Conservation (phyloP, 257 asterid genomes). For the Osmanthus fragrans region DNA sequence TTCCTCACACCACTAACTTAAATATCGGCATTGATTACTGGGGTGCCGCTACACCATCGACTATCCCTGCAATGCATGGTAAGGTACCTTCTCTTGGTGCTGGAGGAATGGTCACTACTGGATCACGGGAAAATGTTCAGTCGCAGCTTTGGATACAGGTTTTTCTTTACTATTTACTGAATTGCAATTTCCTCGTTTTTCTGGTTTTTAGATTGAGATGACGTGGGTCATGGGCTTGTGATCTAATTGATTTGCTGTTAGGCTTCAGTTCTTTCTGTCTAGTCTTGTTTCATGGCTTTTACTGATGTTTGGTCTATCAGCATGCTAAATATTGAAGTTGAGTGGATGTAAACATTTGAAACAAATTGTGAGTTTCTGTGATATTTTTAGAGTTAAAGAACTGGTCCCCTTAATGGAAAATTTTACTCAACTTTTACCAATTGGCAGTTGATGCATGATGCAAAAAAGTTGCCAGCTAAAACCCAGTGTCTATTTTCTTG, state of each 20-base stretch:
- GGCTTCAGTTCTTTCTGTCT: conserved; percentile 2
- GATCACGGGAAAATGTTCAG: conserved; percentile 60
- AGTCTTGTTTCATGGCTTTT: background rate
- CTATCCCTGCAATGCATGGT: conserved; percentile 57
- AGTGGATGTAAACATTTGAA: background rate
- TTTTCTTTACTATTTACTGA: background rate
- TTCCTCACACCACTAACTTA: conserved; percentile 66
- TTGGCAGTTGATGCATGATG: background rate
- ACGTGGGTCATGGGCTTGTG: background rate
- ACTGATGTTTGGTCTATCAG: background rate
- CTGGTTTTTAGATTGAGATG: background rate
- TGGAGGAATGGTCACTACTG: conserved; percentile 52
- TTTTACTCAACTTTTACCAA: background rate
- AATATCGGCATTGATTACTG: conserved; percentile 83
- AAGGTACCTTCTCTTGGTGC: conserved; percentile 53
- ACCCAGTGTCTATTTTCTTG: background rate
- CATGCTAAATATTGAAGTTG: background rate
- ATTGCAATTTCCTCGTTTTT: conserved; percentile 11
- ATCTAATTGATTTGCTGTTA: background rate
- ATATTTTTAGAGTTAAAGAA: background rate
- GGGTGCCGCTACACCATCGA: conserved; percentile 57
- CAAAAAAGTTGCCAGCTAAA: background rate
- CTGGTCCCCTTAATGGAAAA: background rate
- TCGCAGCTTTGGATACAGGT: conserved; percentile 72
- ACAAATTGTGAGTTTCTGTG: background rate